Evolutionary conservation across 305 asterid species (phyloP), one percentile per base, ranked within the genome.

Genomic region (Fraxinus platypoda): DNA sequence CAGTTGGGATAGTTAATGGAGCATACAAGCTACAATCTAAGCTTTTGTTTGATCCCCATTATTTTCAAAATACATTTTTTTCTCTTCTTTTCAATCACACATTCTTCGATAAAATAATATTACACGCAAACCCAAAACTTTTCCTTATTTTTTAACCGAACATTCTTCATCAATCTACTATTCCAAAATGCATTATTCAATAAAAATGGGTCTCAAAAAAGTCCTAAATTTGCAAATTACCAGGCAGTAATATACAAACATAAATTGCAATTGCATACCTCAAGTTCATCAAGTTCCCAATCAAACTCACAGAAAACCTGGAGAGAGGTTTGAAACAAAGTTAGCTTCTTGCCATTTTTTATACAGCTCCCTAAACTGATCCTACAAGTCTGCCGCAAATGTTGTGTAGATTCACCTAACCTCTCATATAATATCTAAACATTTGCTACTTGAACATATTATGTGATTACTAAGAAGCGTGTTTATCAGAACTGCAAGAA

Each of bases 201-300:
- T 38, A 38, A 38, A 38, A 38, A 38, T 38, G 13, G 2, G 46
- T 13, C 41, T 35, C 41, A 35, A 35, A 35, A 9, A 35, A 35
- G 46, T 38, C 46, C 46, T 38, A 38, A 8, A 38, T 8, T 4
- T 52, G 23, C 64, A 52, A 6, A 52, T n/a, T 52, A 52, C n/a
- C 64, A 52, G 23, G 25, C 64, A 52, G 23, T 52, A 52, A 52
- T 52, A 52, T 15, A 52, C 64, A n/a, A 57, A 57, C 11, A 57
- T 34, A 78, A 82, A 82, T 68, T 54, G 26, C 49, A 81, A 25
- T 68, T 35, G 84, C 85, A 77, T 88, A 94, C 97, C 95, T 91
- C 95, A 77, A 91, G 86, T 76, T 95, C 97, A 90, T 95, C 97
- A 19, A 95, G 76, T 74, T 94, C 98, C 99, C 99, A 95, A 85